Percentiles rank a stretch among this genome's conserved stretches.
phyloP scores from a whole-genome alignment of 2,329 filamentous ascomycete genomes.

The Venturia nashicola region DNA sequence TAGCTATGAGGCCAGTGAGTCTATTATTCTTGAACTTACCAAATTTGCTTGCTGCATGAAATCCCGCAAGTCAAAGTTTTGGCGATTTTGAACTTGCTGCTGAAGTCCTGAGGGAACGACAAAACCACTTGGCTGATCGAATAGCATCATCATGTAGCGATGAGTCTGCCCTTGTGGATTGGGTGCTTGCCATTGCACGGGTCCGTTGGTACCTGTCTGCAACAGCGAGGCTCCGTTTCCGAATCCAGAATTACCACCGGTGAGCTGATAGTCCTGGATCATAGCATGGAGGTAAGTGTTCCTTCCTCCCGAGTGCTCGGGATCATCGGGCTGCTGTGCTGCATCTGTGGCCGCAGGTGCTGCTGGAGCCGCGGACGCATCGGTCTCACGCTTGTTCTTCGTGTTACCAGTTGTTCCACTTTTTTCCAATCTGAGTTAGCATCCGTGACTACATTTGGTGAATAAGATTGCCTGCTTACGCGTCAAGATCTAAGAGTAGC shows the following conservation, averaged over 20 bases:
- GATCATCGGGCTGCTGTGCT: slow-evolving; percentile 3
- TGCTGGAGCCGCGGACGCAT: not conserved
- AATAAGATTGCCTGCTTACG: not conserved
- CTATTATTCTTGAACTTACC: not conserved
- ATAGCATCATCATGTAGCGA: slow-evolving; percentile 3
- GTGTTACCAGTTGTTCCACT: not conserved
- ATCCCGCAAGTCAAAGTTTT: slow-evolving; percentile 2
- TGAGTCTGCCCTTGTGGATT: not conserved
- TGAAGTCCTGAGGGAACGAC: not conserved
- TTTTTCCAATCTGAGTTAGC: not conserved
- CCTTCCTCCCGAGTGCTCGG: slow-evolving; percentile 2
- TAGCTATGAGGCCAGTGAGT: not conserved
- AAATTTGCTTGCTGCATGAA: slow-evolving; percentile 6
- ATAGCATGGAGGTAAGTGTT: slow-evolving; percentile 1
- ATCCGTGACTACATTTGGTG: not conserved
- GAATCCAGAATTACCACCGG: not conserved
- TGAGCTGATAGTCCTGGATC: slow-evolving; percentile 5
- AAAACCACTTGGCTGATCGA: slow-evolving; percentile 2
- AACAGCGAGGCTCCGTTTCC: not conserved
- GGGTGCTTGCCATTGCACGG: slow-evolving; percentile 1
- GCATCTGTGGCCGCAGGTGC: not conserved
- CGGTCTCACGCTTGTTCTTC: slow-evolving; percentile 2
- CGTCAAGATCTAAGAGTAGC: not conserved
- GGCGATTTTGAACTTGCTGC: not conserved
- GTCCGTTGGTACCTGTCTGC: slow-evolving; percentile 1